Conservation (phyloP, 2,329 filamentous ascomycete species). For the Fusarium sp. region DNA sequence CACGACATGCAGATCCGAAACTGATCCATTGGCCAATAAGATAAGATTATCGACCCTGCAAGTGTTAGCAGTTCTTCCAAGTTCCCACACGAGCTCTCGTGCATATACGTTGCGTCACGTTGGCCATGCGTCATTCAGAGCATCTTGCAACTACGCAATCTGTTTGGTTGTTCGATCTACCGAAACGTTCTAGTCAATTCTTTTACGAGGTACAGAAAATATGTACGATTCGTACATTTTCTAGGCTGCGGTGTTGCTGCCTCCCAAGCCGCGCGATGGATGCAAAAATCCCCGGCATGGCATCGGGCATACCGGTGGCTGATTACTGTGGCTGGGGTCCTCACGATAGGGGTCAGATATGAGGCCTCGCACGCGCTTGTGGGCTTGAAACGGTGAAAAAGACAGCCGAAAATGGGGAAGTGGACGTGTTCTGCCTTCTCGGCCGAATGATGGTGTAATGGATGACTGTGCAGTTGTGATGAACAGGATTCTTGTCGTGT, state of each 20-base stretch:
- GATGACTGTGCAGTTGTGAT: neutral
- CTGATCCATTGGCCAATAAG: neutral
- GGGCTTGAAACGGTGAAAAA: neutral
- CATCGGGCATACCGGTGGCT: neutral
- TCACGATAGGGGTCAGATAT: neutral
- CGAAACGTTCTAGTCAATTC: neutral
- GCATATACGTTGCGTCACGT: neutral
- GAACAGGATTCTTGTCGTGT: neutral
- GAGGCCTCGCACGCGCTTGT: neutral
- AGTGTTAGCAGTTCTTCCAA: neutral
- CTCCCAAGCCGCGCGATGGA: neutral
- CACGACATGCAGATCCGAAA: neutral
- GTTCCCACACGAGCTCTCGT: neutral
- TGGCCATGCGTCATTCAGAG: neutral
- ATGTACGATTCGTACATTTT: neutral
- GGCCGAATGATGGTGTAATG: neutral
- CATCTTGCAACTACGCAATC: neutral
- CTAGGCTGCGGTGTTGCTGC: neutral
- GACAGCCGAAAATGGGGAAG: neutral
- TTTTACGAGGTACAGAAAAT: neutral
- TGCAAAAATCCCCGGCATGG: neutral
- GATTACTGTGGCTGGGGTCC: neutral
- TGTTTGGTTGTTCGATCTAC: neutral
- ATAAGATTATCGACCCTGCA: neutral
- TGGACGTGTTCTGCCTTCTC: neutral